phyloP scores from a whole-genome alignment of 768 basidiomycete species.

The Lactarius quietus region DNA sequence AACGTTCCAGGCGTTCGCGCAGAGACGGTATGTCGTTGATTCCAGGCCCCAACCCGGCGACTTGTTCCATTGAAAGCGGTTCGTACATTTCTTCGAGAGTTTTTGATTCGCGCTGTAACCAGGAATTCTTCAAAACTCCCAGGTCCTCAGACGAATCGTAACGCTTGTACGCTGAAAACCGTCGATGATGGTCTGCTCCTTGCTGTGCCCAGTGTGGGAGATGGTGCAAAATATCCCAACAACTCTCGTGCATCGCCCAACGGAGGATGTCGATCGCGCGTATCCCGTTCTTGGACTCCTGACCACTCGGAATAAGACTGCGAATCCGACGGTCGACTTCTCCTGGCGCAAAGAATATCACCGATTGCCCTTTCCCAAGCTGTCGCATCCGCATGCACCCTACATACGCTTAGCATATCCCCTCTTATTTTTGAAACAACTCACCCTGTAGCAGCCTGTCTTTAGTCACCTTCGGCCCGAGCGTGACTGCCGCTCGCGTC shows the following conservation, averaged over 20 bases:
- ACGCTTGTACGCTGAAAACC: background rate
- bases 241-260: background rate
- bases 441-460: conserved; percentile 42
- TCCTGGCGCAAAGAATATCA: background rate
- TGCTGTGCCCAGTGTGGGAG: conserved; percentile 8
- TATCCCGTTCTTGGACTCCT: background rate
- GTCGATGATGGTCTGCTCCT: conserved; percentile 5
- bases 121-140: background rate
- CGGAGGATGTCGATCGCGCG: background rate
- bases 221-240: conserved; percentile 2
- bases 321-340: conserved; percentile 21
- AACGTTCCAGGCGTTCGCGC: background rate
- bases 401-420: background rate
- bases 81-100: conserved; percentile 12
- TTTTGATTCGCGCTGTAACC: background rate
- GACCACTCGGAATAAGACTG: background rate
- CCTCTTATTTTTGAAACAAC: background rate
- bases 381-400: background rate
- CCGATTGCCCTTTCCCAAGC: background rate
- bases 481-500: background rate
- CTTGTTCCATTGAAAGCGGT: background rate
- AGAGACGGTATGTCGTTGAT: background rate
- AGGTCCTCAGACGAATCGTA: background rate
- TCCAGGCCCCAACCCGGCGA: background rate
- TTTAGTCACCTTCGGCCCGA: background rate